Evolutionary conservation across 73 alveolate genomes (phyloP).

Genomic region (Stentor coeruleus): DNA sequence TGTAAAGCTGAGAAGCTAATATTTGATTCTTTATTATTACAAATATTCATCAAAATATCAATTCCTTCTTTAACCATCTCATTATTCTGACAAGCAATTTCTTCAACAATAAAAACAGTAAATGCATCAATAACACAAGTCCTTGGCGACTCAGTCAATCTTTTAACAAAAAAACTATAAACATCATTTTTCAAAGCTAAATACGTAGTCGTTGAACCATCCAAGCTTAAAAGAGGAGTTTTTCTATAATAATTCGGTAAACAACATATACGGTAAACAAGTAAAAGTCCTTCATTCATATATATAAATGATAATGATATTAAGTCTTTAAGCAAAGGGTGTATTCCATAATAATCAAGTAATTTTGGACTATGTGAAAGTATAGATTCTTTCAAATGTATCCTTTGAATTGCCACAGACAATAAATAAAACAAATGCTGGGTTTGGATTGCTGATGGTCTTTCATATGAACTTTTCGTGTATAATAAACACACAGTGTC

Average conservation of each 20-base stretch:
- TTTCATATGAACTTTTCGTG: not conserved
- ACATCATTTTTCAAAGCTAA: not conserved
- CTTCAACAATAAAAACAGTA: not conserved
- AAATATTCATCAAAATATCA: not conserved
- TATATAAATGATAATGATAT: not conserved
- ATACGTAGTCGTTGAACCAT: not conserved
- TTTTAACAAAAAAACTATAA: not conserved
- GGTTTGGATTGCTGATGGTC: not conserved
- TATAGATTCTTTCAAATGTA: not conserved
- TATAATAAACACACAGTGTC: not conserved
- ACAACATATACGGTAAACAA: not conserved
- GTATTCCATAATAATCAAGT: not conserved
- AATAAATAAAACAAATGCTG: not conserved
- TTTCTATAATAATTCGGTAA: constrained; percentile 18
- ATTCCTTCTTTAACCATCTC: not conserved
- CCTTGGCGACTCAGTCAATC: not conserved
- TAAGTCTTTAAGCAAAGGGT: not conserved
- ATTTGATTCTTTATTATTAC: not conserved
- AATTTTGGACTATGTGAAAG: not conserved
- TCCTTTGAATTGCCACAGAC: not conserved
- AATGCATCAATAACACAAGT: not conserved
- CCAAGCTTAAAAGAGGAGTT: not conserved
- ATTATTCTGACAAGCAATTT: not conserved
- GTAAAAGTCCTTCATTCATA: not conserved
- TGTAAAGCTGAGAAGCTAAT: not conserved